Evolutionary conservation across 495 filamentous ascomycete species (phyloP), one percentile per base, ranked within the genome.

Genomic region (Amorphotheca resinae): DNA sequence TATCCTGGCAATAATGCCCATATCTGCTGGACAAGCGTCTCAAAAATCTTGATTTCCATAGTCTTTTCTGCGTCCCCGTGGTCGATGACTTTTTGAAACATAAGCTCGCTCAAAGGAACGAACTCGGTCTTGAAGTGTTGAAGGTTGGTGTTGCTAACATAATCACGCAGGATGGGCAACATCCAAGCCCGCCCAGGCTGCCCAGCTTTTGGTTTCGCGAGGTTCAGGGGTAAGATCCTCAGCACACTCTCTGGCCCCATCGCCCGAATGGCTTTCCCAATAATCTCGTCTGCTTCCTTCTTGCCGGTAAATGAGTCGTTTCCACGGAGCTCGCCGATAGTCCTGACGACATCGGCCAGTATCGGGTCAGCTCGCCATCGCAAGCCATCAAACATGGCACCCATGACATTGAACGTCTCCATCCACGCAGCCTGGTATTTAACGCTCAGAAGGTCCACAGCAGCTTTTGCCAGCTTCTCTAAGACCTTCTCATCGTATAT

Each of bases 1-100:
- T 94, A 98, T 22, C 91, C 91, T 0, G 93, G 87, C n/a, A 98
- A 71, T 38, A 84, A 74, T 15, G 82, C 80, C 91, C 93, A 98
- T 16, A 91, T 88, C 56, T 98, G 91, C 40, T 93, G 82, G 1
- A 98, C 84, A 1, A 98, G 59, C 0, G 91, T 96, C 61, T 98
- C 91, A 61, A 88, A 96, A 46, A 98, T 93, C 68, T 98, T 98
- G 53, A 84, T 75, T 57, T 95, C 85, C 66, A 95, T 83, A 0
- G 84, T 84, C 66, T 93, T 95, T 57, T 86, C 81, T 6, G 74
- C 74, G 2, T 73, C 66, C 9, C 77, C 80, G 52, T 86, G 80
- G 38, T 89, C 80, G 30, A 93, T 65, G 14, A 95, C 82, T 45
- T 73, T 79, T 58, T 95, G 85, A 60, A 87, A 95, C 63, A 98